Conservation (phyloP, 1,139 yeast genomes). For the Blastobotrys apis region DNA sequence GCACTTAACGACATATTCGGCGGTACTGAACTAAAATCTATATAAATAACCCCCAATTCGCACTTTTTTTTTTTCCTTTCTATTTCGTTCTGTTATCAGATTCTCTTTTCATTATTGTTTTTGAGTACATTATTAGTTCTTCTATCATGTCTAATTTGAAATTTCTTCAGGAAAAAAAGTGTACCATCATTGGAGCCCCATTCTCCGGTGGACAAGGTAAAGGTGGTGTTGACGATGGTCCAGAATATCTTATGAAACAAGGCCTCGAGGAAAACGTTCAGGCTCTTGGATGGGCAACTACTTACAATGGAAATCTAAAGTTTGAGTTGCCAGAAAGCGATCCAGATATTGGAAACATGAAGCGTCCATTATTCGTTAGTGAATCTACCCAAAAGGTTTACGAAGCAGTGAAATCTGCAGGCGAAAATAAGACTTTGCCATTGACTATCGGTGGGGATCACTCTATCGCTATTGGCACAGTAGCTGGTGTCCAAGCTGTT, state of each 20-base stretch:
- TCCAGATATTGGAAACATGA: slow-evolving; percentile 47
- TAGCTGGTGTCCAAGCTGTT: slow-evolving; percentile 72
- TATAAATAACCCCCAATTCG: slow-evolving; percentile 1
- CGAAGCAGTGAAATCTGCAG: slow-evolving; percentile 54
- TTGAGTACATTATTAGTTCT: background rate
- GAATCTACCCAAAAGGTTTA: slow-evolving; percentile 64
- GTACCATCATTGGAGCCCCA: slow-evolving; percentile 67
- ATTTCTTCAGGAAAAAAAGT: slow-evolving; percentile 21
- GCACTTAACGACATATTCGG: slow-evolving; percentile 13
- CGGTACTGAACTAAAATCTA: background rate
- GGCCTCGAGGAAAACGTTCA: slow-evolving; percentile 64
- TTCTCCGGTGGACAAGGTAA: slow-evolving; percentile 97
- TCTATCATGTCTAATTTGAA: no score
- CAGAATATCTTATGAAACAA: slow-evolving; percentile 67
- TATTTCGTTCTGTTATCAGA: no score
- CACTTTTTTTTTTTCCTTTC: background rate
- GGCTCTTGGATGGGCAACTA: slow-evolving; percentile 67
- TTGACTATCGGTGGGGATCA: slow-evolving; percentile 95
- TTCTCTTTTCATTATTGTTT: no score
- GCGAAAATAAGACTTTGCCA: slow-evolving; percentile 56
- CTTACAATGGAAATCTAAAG: slow-evolving; percentile 53
- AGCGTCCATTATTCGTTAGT: slow-evolving; percentile 74
- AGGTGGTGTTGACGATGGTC: slow-evolving; percentile 91
- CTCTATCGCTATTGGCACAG: slow-evolving; percentile 91
- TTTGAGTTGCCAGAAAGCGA: slow-evolving; percentile 36